Evolutionary conservation across 805 yeast genomes (phyloP).

Genomic region (Scheffersomyces stipitis): DNA sequence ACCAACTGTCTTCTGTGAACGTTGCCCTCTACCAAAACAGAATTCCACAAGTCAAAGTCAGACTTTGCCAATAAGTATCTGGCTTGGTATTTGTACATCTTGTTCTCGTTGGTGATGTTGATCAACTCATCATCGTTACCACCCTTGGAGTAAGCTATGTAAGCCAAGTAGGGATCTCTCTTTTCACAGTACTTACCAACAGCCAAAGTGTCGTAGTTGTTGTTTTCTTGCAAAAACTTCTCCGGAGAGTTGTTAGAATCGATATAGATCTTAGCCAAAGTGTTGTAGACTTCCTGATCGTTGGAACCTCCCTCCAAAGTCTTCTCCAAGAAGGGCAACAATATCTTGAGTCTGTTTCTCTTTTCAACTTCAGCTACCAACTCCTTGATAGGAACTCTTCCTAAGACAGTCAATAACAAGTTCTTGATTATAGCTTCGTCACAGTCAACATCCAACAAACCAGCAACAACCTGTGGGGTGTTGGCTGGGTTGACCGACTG

Average conservation of each 20-base stretch:
- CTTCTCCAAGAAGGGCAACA: constrained; percentile 90
- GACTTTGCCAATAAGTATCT: constrained; percentile 87
- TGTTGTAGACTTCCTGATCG: constrained; percentile 90
- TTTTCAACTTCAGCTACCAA: constrained; percentile 94
- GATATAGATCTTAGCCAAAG: constrained; percentile 95
- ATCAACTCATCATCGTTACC: constrained; percentile 85
- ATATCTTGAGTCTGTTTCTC: constrained; percentile 87
- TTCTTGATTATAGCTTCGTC: constrained; percentile 85
- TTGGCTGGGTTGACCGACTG: constrained; percentile 96
- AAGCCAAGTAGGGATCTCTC: constrained; percentile 98
- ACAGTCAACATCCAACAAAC: constrained; percentile 94
- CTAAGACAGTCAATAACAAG: constrained; percentile 79
- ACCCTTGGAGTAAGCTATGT: constrained; percentile 96
- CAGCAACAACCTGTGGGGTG: constrained; percentile 96
- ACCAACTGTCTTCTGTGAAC: constrained; percentile 86
- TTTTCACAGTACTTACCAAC: constrained; percentile 99
- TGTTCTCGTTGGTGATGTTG: constrained; percentile 90
- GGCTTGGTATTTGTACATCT: constrained; percentile 99
- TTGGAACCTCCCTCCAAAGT: constrained; percentile 79
- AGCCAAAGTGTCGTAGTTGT: constrained; percentile 84
- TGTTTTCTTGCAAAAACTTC: constrained; percentile 89
- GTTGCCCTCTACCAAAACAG: constrained; percentile 73
- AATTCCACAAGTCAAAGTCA: constrained; percentile 79
- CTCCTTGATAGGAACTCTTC: constrained; percentile 90
- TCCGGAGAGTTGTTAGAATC: constrained; percentile 98